These are phyloP conservation scores for Lichtheimia hyalospora DNA, from an alignment of 371 early-diverging fungal genomes.

Conservation along the genomic window DNA sequence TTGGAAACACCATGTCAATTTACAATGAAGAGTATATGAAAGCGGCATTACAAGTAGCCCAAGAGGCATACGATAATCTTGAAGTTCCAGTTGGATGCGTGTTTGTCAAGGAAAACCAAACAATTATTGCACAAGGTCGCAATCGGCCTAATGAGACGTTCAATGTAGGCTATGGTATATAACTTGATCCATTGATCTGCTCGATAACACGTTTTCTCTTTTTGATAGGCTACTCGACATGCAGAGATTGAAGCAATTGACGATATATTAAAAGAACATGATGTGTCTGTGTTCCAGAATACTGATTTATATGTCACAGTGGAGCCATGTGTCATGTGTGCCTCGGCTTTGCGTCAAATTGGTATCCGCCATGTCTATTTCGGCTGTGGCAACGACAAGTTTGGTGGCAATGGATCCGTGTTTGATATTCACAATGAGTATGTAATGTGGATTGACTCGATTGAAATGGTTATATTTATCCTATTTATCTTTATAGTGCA, in stretches of 20 bases:
- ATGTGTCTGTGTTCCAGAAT: slow-evolving; percentile 46
- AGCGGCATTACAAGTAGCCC: slow-evolving; percentile 47
- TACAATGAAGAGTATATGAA: slow-evolving; percentile 42
- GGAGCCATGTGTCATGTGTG: slow-evolving; percentile 99
- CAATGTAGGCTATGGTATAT: slow-evolving; percentile 63
- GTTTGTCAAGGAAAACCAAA: slow-evolving; percentile 68
- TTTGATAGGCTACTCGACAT: slow-evolving; percentile 83
- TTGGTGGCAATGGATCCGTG: slow-evolving; percentile 95
- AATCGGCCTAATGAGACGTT: slow-evolving; percentile 85
- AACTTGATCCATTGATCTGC: neutral
- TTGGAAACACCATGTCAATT: slow-evolving; percentile 13
- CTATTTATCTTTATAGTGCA: slow-evolving; percentile 1
- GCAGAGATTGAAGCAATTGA: slow-evolving; percentile 94
- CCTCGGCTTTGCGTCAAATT: slow-evolving; percentile 83
- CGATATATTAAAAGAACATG: slow-evolving; percentile 54
- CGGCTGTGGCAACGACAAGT: slow-evolving; percentile 93
- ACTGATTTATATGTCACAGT: slow-evolving; percentile 95
- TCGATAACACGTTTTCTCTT: neutral
- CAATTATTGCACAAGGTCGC: slow-evolving; percentile 72
- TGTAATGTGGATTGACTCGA: slow-evolving; percentile 11
- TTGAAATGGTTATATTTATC: neutral
- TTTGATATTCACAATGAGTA: slow-evolving; percentile 72
- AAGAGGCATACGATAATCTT: slow-evolving; percentile 80
- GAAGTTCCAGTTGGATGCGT: slow-evolving; percentile 99
- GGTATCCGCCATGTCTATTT: slow-evolving; percentile 83